Evolutionary conservation across 257 asterid species (phyloP), one percentile per base, ranked within the genome.

Genomic region (Sherardia arvensis): DNA sequence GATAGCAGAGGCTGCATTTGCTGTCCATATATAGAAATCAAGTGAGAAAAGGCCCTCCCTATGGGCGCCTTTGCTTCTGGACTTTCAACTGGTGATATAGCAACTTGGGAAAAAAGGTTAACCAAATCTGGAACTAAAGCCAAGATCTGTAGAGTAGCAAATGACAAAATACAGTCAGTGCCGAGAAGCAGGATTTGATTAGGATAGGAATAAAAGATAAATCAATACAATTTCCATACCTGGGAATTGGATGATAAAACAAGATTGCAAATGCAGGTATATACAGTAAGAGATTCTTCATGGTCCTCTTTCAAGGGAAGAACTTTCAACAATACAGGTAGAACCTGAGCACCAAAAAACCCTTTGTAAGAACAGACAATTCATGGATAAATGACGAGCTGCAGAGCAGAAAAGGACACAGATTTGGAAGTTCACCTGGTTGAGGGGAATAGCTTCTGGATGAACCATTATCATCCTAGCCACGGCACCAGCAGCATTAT

Each of bases 401-500:
- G 36, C 63, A 22, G 53, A 63, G 21, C 40, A 7, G 53, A 64
- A 53, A 57, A 65, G 28, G 59, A 66, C 15, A 28, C 34, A 34
- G 40, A 21, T 34, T 65, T 66, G 66, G 68, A 63, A 34, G 58
- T 14, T 68, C 66, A 93, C 99, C 93, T 93, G 99, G 79, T 83
- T 77, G 63, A 93, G 73, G 9, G 96, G 96, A 68, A 93, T 78
- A 34, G 96, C 75, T 75, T 90, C 94, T 10, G 96, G 94, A 64
- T 93, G 85, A 73, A 85, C 84, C 85, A 84, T 77, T 59, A 93
- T 93, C 96, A 93, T 90, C 81, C 96, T 81, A 74, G 99, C 95
- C 73, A 93, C 99, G 23, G 99, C 99, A 74, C 99, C 99, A 63
- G 96, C 96, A 45, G 99, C 97, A 76, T 93, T 93, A 77, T 93